Conservation (phyloP, 1,139 yeast species). For the Kluyveromyces marxianus region DNA sequence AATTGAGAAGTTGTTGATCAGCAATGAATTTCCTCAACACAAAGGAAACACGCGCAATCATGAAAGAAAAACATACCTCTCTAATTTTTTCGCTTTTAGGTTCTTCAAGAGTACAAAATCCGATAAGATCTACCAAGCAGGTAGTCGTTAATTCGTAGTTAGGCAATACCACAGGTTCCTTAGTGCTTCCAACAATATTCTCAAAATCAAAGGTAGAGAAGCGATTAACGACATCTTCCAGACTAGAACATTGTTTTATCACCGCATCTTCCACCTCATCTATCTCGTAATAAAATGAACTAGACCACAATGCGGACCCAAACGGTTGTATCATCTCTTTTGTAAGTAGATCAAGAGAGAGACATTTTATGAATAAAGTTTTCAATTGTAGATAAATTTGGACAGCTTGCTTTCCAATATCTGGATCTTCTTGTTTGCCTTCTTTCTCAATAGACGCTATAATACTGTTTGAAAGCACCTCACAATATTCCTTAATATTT, state of each 20-base stretch:
- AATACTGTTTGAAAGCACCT: constrained; percentile 14
- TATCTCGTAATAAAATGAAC: constrained; percentile 45
- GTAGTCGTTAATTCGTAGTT: constrained; percentile 38
- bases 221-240: constrained; percentile 27
- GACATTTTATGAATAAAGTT: constrained; percentile 36
- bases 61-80: constrained; percentile 31
- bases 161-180: constrained; percentile 31
- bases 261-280: constrained; percentile 39
- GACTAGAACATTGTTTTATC: constrained; percentile 25
- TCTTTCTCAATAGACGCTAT: constrained; percentile 7
- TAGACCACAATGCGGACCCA: constrained; percentile 38
- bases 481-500: constrained; percentile 13
- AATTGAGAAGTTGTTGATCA: constrained; percentile 43
- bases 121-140: constrained; percentile 43
- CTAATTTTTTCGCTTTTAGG: constrained; percentile 14
- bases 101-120: constrained; percentile 23
- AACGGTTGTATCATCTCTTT: constrained; percentile 36
- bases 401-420: constrained; percentile 44
- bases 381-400: constrained; percentile 41
- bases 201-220: constrained; percentile 32
- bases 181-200: constrained; percentile 44
- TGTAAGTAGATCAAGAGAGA: constrained; percentile 24
- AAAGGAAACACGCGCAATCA: constrained; percentile 43
- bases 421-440: constrained; percentile 21
- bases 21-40: constrained; percentile 45